Base-by-base conservation (phyloP, 225 moss, liverwort and hornwort species). In the Takakia lepidozioides region DNA sequence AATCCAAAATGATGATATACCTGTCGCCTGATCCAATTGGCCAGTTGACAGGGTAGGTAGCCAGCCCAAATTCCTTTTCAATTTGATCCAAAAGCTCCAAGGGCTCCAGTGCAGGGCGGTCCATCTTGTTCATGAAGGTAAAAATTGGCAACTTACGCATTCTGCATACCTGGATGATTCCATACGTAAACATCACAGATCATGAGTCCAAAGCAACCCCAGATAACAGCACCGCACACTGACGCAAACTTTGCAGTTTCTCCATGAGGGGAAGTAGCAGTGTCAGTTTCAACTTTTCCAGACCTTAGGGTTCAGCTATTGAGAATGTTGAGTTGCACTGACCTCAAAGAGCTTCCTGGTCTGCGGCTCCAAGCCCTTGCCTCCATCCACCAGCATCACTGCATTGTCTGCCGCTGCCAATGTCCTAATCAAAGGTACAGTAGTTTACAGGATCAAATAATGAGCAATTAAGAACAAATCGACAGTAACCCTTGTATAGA, bases 391-490 rank as follows among this genome's bases (percentile, higher is more conserved):
- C 47, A 93, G 65, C 72, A 93, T 93, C 48, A 93, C 85, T 24
- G 93, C 88, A 69, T 93, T 93, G 56, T 93, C 93, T 48, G 93
- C 93, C 48, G 93, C 88, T 55, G 93, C 93, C 70, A 93, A 73
- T 20, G 93, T 93, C 58, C 93, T 93, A 73, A 56, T 25, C 20
- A 16, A 40, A 34, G 48, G 23, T 29, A 24, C 25, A 40, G 40
- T 37, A 8, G 17, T 8, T 10, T 21, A 21, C 8, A 51, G 11
- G 3, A 46, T 13, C 8, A 46, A n/a, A 11, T 46, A 20, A 46
- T 22, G 46, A 46, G 3, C 46, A 46, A 11, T 4, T 13, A 20
- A 0, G 20, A 46, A n/a, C n/a, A 16, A 48, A 7, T 11, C 3
- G 46, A n/a, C 19, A n/a, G n/a, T 27, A 16, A 36, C 10, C 20